Base-by-base conservation (phyloP, 2,329 filamentous ascomycete species). In the Aphanoascus verrucosus region DNA sequence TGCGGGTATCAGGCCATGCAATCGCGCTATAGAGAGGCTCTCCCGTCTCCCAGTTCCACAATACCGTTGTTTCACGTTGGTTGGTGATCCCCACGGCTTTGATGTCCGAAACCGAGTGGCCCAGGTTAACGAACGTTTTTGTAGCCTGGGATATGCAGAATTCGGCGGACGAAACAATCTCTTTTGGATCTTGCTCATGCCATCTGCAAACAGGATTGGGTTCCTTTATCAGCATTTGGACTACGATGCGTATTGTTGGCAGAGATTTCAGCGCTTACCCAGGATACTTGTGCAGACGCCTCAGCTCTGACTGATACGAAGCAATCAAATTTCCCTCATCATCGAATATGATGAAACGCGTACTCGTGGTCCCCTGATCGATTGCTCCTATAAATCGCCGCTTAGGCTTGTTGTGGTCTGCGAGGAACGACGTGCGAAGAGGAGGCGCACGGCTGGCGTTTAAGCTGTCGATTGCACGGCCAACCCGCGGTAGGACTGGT, bases 271-370 rank as follows among this genome's bases (percentile, higher is more conserved):
- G 37, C 34, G 77, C 82, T 71, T 76, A 93, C 86, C 90, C 90
- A 59, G 89, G 84, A 57, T 89, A 77, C 14, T 88, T 87, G 68
- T 94, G 91, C 55, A 85, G 80, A 66, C 94, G 90, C 59, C 82
- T 81, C 64, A 94, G 90, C 67, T 94, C 88, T 59, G 90, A 82
- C 71, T 94, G 89, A 67, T 94, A 88, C 61, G 82, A 84, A 37
- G 86, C 88, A 43, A 93, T 79, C 3, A 86, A 86, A 55, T 85
- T 82, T 53, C 89, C 88, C 41, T 79, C 73, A 59, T 81, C 82
- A 69, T 94, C 83, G 72, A 95, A 95, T 65, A 96, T 90, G 61
- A 95, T 79, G 71, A 95, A 95, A 37, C 89, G 80, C 34, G 88
- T 87, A 55, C 86, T 91, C 32, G 89, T 95, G 11, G 89, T 95